These are phyloP conservation scores for Aotearoamyces nothofagi DNA, from an alignment of 2,329 filamentous ascomycete genomes.

Conservation along the genomic window DNA sequence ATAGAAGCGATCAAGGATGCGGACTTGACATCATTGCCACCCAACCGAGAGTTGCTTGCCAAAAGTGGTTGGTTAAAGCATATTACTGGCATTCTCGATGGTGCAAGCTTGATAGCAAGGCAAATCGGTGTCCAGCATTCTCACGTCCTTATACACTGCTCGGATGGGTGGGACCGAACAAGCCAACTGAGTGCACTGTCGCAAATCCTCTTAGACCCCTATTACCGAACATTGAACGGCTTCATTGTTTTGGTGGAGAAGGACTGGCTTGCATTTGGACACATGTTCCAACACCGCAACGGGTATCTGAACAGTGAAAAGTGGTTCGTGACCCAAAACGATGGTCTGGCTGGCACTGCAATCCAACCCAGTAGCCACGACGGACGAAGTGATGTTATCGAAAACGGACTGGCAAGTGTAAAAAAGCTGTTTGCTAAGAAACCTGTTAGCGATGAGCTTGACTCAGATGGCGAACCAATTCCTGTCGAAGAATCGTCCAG, in stretches of 20 bases:
- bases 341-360: conserved; percentile 50
- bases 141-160: conserved; percentile 93
- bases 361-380: conserved; percentile 40
- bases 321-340: conserved; percentile 83
- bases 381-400: conserved; percentile 53
- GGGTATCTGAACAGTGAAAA: conserved; percentile 82
- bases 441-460: conserved; percentile 47
- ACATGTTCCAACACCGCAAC: conserved; percentile 91
- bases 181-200: conserved; percentile 85
- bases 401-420: conserved; percentile 71
- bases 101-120: conserved; percentile 68
- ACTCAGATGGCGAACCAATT: conserved; percentile 31
- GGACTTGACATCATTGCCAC: conserved; percentile 69
- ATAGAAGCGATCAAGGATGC: conserved; percentile 85
- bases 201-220: conserved; percentile 89
- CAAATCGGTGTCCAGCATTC: conserved; percentile 87
- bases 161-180: conserved; percentile 95
- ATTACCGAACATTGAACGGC: conserved; percentile 84
- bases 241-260: conserved; percentile 94
- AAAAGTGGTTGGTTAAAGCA: conserved; percentile 89
- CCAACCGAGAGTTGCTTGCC: conserved; percentile 64
- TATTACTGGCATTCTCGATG: conserved; percentile 70
- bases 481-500: conserved; percentile 16
- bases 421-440: conserved; percentile 82
- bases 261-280: conserved; percentile 94